These are phyloP conservation scores for bread wheat (Triticum aestivum) DNA, from an alignment of 176 grass and related monocot species.

Conservation along the genomic window DNA sequence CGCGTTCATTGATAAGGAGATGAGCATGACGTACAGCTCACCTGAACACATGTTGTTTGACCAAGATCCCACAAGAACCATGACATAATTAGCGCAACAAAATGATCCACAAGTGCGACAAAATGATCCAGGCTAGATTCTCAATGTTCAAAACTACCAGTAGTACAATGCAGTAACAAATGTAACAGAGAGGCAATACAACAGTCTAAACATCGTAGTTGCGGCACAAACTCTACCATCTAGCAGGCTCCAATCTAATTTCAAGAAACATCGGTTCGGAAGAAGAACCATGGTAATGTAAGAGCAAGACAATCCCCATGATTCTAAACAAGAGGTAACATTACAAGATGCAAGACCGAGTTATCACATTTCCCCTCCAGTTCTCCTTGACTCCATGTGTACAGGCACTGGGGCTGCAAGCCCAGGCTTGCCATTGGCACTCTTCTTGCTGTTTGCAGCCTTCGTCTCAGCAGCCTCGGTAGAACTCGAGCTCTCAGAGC, in stretches of 20 bases:
- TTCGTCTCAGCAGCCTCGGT: constrained; percentile 27
- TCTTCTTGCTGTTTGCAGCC: background rate
- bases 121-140: constrained; percentile 2
- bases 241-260: background rate
- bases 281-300: constrained; percentile 8
- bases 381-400: constrained; percentile 66
- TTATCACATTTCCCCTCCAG: constrained; percentile 27
- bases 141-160: background rate
- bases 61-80: background rate
- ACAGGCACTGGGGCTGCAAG: constrained; percentile 57
- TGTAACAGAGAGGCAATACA: background rate
- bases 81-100: background rate
- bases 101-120: background rate
- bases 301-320: background rate
- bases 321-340: background rate
- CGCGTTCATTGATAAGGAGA: background rate
- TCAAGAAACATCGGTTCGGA: background rate
- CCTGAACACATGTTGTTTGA: background rate
- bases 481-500: constrained; percentile 40
- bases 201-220: background rate
- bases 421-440: constrained; percentile 25
- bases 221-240: constrained; percentile 6
- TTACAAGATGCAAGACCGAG: background rate
- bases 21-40: background rate
- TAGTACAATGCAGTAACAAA: constrained; percentile 27